These are phyloP conservation scores for Cladosporium sp. DNA, from an alignment of 2,329 filamentous ascomycete genomes.

Conservation along the genomic window DNA sequence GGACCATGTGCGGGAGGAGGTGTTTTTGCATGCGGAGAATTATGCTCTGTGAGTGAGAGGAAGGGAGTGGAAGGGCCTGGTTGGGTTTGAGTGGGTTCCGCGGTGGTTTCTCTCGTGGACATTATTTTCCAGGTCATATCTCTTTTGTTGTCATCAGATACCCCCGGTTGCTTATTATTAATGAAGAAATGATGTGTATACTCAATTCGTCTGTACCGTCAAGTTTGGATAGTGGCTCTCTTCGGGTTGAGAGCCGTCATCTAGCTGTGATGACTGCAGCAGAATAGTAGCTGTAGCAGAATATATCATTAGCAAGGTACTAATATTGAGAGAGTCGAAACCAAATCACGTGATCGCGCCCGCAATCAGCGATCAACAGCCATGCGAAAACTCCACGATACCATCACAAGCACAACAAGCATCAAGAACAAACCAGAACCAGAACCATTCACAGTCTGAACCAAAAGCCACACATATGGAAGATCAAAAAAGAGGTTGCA, in stretches of 20 bases:
- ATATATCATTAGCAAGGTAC: background rate
- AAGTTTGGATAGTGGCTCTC: background rate
- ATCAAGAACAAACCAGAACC: background rate
- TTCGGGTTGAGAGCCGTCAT: background rate
- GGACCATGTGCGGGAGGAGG: constrained; percentile 77
- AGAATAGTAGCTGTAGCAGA: too few relatives aligned
- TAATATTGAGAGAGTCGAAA: too few relatives aligned
- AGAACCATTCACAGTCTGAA: background rate
- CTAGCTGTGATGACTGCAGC: background rate
- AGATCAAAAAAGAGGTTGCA: constrained; percentile 2
- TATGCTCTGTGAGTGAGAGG: constrained; percentile 67
- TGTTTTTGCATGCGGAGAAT: constrained; percentile 93
- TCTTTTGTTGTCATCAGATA: background rate
- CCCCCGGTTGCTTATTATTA: background rate
- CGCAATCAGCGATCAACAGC: background rate
- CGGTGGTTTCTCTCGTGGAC: background rate
- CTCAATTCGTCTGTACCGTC: background rate
- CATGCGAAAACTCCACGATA: background rate
- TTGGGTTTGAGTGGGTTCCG: background rate
- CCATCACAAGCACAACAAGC: background rate
- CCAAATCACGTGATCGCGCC: background rate
- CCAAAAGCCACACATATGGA: background rate
- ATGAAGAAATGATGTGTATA: background rate
- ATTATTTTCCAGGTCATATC: background rate
- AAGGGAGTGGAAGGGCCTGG: background rate